Evolutionary conservation across 805 yeast species (phyloP).

Genomic region (Starmera dryadoides): DNA sequence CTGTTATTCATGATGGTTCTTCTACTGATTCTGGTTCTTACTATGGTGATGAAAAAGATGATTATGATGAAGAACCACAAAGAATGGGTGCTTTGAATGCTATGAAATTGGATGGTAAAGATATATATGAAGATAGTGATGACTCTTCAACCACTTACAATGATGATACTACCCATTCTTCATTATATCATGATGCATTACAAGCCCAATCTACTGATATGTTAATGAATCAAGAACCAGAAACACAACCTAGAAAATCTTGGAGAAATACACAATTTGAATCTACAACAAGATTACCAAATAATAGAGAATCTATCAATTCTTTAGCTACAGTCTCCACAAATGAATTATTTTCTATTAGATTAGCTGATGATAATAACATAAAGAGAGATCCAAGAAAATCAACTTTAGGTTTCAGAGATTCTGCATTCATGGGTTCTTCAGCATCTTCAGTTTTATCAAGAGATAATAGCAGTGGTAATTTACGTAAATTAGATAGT

Average conservation of each 20-base stretch:
- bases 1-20: slow-evolving; percentile 21
- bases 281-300: background rate
- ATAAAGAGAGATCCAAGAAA: slow-evolving; percentile 36
- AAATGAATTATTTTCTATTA: slow-evolving; percentile 71
- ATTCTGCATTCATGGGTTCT: slow-evolving; percentile 30
- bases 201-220: slow-evolving; percentile 33
- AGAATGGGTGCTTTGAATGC: slow-evolving; percentile 45
- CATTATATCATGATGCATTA: slow-evolving; percentile 31
- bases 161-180: slow-evolving; percentile 26
- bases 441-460: slow-evolving; percentile 16
- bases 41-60: slow-evolving; percentile 20
- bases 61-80: slow-evolving; percentile 16
- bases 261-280: slow-evolving; percentile 43
- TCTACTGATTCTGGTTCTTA: slow-evolving; percentile 12
- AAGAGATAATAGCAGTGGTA: slow-evolving; percentile 22
- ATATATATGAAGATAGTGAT: slow-evolving; percentile 24
- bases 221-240: slow-evolving; percentile 18
- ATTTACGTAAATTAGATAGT: slow-evolving; percentile 18
- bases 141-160: slow-evolving; percentile 47
- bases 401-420: slow-evolving; percentile 31
- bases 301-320: slow-evolving; percentile 54
- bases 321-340: slow-evolving; percentile 84
- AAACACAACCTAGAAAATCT: slow-evolving; percentile 33
- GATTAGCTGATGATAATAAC: slow-evolving; percentile 57
- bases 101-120: slow-evolving; percentile 39